Evolutionary conservation across 2,329 filamentous ascomycete species (phyloP).

Genomic region (Furcasterigmium sp.): DNA sequence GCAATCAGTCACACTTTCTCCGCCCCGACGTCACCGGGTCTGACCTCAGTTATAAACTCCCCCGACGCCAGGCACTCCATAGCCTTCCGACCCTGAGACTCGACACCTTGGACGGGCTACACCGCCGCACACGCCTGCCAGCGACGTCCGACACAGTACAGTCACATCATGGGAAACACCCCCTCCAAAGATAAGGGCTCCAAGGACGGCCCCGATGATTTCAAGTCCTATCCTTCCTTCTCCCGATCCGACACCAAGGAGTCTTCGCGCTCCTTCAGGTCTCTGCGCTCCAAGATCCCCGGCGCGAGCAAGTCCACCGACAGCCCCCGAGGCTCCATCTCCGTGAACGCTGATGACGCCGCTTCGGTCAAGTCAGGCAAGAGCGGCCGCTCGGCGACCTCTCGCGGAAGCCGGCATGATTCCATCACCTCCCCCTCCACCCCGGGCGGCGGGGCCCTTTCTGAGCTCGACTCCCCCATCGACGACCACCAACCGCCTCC

Average conservation of each 20-base stretch:
- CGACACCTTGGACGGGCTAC: no score
- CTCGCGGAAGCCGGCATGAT: slow-evolving; percentile 41
- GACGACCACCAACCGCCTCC: slow-evolving; percentile 58
- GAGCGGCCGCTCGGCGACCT: slow-evolving; percentile 48
- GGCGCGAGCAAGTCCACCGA: slow-evolving; percentile 52
- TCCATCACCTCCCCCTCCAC: slow-evolving; percentile 32
- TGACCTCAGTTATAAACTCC: neutral
- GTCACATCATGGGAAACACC: slow-evolving; percentile 66
- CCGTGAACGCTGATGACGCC: slow-evolving; percentile 65
- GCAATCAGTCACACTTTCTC: neutral
- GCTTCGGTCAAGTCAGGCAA: slow-evolving; percentile 69
- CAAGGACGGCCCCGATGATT: slow-evolving; percentile 42
- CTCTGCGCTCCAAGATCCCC: slow-evolving; percentile 84
- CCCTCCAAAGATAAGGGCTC: slow-evolving; percentile 60
- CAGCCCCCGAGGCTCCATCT: slow-evolving; percentile 64
- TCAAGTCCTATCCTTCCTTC: slow-evolving; percentile 88
- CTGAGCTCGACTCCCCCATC: slow-evolving; percentile 36
- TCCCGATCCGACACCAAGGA: slow-evolving; percentile 90
- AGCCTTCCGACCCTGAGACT: neutral
- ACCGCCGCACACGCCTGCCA: slow-evolving; percentile 3
- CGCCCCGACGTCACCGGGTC: neutral
- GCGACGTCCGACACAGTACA: slow-evolving; percentile 1
- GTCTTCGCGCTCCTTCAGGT: slow-evolving; percentile 79
- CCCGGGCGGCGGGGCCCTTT: slow-evolving; percentile 27
- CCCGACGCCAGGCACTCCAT: neutral